phyloP scores from a whole-genome alignment of 306 rosid species.

The Fragaria vesca region DNA sequence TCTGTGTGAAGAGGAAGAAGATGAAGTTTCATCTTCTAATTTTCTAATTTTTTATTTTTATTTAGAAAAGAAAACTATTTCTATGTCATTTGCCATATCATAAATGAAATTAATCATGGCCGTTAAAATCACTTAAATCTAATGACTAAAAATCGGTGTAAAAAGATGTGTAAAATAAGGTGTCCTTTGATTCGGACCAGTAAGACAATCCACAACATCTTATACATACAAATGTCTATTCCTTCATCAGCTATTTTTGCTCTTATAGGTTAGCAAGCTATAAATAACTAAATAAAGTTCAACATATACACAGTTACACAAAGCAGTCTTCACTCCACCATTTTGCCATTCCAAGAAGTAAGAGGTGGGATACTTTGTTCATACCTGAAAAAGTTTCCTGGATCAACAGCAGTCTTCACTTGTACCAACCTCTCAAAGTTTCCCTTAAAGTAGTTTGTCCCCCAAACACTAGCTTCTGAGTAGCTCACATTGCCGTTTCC shows the following conservation, averaged over 20 bases:
- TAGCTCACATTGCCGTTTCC: conserved; percentile 45
- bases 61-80: too few species aligned
- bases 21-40: too few species aligned
- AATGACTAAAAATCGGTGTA: too few species aligned
- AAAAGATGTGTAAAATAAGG: too few species aligned
- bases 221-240: not conserved
- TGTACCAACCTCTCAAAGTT: conserved; percentile 18
- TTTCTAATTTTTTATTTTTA: too few species aligned
- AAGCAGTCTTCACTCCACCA: conserved; percentile 26
- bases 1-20: too few species aligned
- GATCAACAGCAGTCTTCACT: conserved; percentile 16
- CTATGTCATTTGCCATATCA: too few species aligned
- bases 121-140: too few species aligned
- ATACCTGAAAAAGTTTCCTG: conserved; percentile 25
- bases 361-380: conserved; percentile 26
- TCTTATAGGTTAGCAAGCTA: not conserved
- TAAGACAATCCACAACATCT: not conserved
- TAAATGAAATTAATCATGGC: too few species aligned
- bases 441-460: conserved; percentile 25
- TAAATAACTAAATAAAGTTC: not conserved
- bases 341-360: conserved; percentile 18
- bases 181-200: too few species aligned
- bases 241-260: not conserved
- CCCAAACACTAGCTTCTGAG: conserved; percentile 21
- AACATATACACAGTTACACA: not conserved